Conservation (phyloP, 768 basidiomycete genomes). For the Pisolithus marmoratus region DNA sequence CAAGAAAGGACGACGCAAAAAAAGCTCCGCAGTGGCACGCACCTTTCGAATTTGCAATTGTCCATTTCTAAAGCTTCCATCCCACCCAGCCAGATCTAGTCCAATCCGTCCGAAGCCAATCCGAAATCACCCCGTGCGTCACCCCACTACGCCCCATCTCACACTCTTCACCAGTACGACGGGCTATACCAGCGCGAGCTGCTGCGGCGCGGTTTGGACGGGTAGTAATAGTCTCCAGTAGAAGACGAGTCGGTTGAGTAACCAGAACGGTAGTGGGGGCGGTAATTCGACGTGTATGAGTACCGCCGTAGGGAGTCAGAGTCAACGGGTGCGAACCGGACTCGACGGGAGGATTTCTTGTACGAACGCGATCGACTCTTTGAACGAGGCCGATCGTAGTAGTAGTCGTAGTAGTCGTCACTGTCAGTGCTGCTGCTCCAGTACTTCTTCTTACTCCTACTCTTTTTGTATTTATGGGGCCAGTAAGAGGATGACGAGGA, state of each 20-base stretch:
- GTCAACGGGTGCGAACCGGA: slow-evolving; percentile 1
- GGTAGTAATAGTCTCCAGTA: neutral
- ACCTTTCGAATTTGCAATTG: slow-evolving; percentile 2
- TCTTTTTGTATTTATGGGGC: neutral
- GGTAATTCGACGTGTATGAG: neutral
- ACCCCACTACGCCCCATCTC: neutral
- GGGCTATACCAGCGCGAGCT: neutral
- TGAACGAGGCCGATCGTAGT: neutral
- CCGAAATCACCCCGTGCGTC: neutral
- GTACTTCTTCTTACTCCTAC: neutral
- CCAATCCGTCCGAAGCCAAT: neutral
- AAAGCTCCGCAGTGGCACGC: neutral
- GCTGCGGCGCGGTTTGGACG: neutral
- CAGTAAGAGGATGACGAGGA: slow-evolving; percentile 1
- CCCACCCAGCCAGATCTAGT: neutral
- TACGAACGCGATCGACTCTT: neutral
- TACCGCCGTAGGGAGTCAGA: neutral
- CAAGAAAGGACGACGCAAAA: neutral
- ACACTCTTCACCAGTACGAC: neutral
- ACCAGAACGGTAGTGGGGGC: neutral
- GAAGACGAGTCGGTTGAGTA: slow-evolving; percentile 1
- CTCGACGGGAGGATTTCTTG: neutral
- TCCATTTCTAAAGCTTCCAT: neutral
- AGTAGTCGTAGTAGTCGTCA: neutral
- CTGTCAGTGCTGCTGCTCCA: neutral